A percentile compares a stretch with the other conserved stretches of the same genome.
Conservation (phyloP, 352 stramenopile genomes). For the Globisporangium mamillatum region DNA sequence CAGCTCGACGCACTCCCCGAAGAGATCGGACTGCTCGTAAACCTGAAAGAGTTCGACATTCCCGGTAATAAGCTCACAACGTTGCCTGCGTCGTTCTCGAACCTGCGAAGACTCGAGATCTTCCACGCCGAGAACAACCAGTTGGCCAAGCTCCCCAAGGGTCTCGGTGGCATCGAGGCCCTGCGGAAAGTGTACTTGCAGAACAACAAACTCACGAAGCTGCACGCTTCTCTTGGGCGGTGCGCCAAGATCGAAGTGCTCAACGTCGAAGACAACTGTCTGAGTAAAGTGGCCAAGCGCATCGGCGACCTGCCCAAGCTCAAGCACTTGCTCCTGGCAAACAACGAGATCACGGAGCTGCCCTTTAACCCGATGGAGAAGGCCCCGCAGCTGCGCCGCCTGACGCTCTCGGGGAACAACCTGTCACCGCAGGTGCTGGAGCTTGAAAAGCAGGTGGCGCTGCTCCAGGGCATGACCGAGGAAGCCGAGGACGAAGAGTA, state of each 20-base stretch:
- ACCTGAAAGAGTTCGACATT: slow-evolving; percentile 77
- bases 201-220: slow-evolving; percentile 77
- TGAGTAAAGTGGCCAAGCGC: slow-evolving; percentile 80
- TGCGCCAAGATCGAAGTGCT: slow-evolving; percentile 78
- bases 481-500: slow-evolving; percentile 44
- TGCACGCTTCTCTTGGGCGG: slow-evolving; percentile 74
- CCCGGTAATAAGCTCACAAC: slow-evolving; percentile 61
- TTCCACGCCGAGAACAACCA: slow-evolving; percentile 79
- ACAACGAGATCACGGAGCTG: slow-evolving; percentile 79
- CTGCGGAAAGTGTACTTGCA: slow-evolving; percentile 85
- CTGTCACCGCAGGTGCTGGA: slow-evolving; percentile 52
- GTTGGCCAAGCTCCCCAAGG: slow-evolving; percentile 75
- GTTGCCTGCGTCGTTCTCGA: slow-evolving; percentile 65
- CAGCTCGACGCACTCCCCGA: slow-evolving; percentile 59
- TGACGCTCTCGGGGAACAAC: slow-evolving; percentile 81
- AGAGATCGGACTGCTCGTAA: slow-evolving; percentile 67
- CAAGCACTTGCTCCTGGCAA: slow-evolving; percentile 77
- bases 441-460: slow-evolving; percentile 59
- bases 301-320: slow-evolving; percentile 80
- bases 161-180: slow-evolving; percentile 53
- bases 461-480: slow-evolving; percentile 46
- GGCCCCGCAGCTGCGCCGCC: slow-evolving; percentile 54
- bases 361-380: slow-evolving; percentile 82
- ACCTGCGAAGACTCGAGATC: slow-evolving; percentile 73
- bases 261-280: slow-evolving; percentile 82